Conservation (phyloP, 2,329 filamentous ascomycete genomes). For the Sphaerostilbella broomeana region DNA sequence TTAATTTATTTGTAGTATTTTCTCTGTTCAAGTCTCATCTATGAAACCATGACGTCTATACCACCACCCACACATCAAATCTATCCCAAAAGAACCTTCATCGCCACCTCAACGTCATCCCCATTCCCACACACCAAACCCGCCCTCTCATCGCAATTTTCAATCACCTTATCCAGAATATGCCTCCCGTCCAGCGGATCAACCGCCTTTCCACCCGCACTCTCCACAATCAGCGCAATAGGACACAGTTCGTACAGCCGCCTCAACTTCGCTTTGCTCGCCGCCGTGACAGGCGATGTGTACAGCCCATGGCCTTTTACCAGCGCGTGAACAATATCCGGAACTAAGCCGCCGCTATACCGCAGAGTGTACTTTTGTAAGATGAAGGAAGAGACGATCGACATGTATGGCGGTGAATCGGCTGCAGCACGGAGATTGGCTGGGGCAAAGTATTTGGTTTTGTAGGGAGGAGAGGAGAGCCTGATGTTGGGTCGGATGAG, state of each 20-base stretch:
- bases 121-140: conserved; percentile 45
- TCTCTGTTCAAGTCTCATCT: too few species aligned
- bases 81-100: conserved; percentile 16
- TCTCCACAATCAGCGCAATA: conserved; percentile 54
- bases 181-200: conserved; percentile 38
- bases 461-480: conserved; percentile 33
- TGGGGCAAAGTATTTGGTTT: conserved; percentile 54
- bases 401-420: conserved; percentile 42
- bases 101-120: conserved; percentile 39
- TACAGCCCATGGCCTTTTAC: conserved; percentile 58
- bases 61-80: too few species aligned
- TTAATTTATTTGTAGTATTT: too few species aligned
- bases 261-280: conserved; percentile 50
- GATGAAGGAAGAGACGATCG: conserved; percentile 44
- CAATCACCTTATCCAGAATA: conserved; percentile 34
- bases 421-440: conserved; percentile 54
- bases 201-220: conserved; percentile 50
- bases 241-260: conserved; percentile 54
- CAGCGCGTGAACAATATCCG: conserved; percentile 53
- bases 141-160: conserved; percentile 41
- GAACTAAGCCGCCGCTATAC: conserved; percentile 55
- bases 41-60: too few species aligned
- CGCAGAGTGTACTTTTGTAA: conserved; percentile 50
- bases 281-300: conserved; percentile 47
- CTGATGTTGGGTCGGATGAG: conserved; percentile 37